Base-by-base conservation (phyloP, 83 land plant genomes). In the Thuja plicata region DNA sequence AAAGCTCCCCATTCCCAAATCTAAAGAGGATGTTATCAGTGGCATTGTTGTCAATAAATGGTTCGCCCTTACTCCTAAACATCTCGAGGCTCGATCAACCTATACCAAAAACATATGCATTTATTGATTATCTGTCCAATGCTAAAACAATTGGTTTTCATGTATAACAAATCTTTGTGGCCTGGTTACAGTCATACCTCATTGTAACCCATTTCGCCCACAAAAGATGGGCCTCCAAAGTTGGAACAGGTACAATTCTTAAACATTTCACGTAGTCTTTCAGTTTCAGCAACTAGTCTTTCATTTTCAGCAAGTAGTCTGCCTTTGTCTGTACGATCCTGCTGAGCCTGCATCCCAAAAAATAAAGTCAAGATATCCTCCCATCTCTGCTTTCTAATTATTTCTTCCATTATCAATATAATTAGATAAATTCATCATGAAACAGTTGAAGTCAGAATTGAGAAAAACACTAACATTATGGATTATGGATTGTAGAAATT, bases 221-320 rank as follows among this genome's bases (percentile, higher is more conserved):
- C 74, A 34, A 94, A 86, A 19, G 95, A 90, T 11, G 94, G 92
- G 32, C 97, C 96, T 24, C 97, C 96, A 87, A 96, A 97, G 91
- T 89, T 94, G 12, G 97, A 96, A 87, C 99, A 97, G 7, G 92
- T 80, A 5, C 92, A 84, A 87, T 91, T 97, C 35, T 92, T 81
- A 0, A 97, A 45, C 11, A 94, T 94, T 19, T 92, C 92, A 85
- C 93, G 95, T 54, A 96, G 90, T 38, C 40, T 38, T 38, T 38
- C 40, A 38, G 0, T 38, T 38, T 38, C 40, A 38, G 40, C 40
- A 38, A 38, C 40, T 38, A 97, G 84, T 35, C 62, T 92, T 82
- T 97, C 99, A 84, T 95, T 97, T 80, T 97, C 99, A 5, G 90
- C 88, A 60, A 95, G 92, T 35, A 97, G 95, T 15, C 94, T 74